Evolutionary conservation across 2,329 filamentous ascomycete species (phyloP), one percentile per base, ranked within the genome.

Genomic region (Blumeria graminis): DNA sequence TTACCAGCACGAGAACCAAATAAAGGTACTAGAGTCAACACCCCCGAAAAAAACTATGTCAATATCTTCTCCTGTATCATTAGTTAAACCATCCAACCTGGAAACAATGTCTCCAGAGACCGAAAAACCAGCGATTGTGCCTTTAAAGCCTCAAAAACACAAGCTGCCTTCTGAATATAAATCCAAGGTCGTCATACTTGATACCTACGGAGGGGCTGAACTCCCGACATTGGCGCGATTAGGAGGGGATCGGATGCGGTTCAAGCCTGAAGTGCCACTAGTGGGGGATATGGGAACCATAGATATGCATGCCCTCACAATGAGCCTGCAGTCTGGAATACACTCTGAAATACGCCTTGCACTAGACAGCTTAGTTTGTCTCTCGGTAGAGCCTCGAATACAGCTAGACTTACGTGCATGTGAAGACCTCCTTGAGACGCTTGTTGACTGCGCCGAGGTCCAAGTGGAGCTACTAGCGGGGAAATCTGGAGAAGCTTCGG

Each of bases 401-500:
- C 74, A 75, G n/a, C 72, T 82, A 18, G 75, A 80, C 45, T 71
- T 94, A 43, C 74, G 80, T 57, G 78, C 78, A 56, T 94, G 86
- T 65, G 89, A 94, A 57, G 92, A 96, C 65, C 69, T 98, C 57
- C 76, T 94, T 16, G 92, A 96, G 58, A 83, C 84, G 0, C 70
- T 98, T 55, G 73, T 95, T 36, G 92, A 96, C 62, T 94, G 86
- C 65, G 92, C 86, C 1, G 88, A 95, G 67, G 84, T 89, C 11
- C 87, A 95, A 66, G 72, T 90, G 28, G 87, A 94, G 41, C 67
- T 85, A 10, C 74, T 98, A n/a, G 83, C 82, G 0, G 86, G 94
- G 60, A 81, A 90, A 65, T 82, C 87, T 0, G 79, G 80, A 4
- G 87, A 94, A 64, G 81, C 94, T 0, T 92, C 86, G 0, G 87